Percentiles rank a stretch among this genome's conserved stretches.
Conservation (phyloP, 768 basidiomycete species). For the Suillus subaureus region DNA sequence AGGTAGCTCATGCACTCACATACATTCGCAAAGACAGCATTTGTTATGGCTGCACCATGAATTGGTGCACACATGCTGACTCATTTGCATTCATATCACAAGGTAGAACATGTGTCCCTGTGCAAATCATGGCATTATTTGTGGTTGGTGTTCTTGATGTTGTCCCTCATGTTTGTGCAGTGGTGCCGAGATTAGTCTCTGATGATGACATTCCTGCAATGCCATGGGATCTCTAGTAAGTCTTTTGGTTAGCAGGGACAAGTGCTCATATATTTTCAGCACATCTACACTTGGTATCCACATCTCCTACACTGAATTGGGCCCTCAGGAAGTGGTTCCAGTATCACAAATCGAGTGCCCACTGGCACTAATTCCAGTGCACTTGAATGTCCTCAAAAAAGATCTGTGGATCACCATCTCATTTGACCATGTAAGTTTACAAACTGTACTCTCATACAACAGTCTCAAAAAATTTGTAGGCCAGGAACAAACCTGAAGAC, state of each 20-base stretch:
- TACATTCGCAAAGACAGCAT: conserved; percentile 6
- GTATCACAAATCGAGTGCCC: neutral
- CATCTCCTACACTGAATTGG: neutral
- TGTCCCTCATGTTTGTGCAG: neutral
- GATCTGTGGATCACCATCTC: neutral
- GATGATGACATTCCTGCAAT: conserved; percentile 3
- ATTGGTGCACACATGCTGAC: neutral
- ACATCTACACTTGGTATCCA: conserved; percentile 2
- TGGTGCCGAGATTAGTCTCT: neutral
- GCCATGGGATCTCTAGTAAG: conserved; percentile 12
- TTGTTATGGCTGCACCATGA: neutral
- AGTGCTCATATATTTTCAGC: neutral
- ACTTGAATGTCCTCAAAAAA: neutral
- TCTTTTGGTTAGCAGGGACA: neutral
- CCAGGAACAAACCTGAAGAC: neutral
- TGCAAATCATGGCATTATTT: neutral
- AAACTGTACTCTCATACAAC: neutral
- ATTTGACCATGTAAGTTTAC: conserved; percentile 9
- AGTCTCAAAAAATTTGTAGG: neutral
- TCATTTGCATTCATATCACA: neutral
- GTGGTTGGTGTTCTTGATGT: neutral
- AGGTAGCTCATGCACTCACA: neutral
- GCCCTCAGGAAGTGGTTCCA: neutral
- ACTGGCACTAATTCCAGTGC: conserved; percentile 3
- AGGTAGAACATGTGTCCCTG: neutral